Base-by-base conservation (phyloP, 2,329 filamentous ascomycete genomes). In the Cladosporium sp. region DNA sequence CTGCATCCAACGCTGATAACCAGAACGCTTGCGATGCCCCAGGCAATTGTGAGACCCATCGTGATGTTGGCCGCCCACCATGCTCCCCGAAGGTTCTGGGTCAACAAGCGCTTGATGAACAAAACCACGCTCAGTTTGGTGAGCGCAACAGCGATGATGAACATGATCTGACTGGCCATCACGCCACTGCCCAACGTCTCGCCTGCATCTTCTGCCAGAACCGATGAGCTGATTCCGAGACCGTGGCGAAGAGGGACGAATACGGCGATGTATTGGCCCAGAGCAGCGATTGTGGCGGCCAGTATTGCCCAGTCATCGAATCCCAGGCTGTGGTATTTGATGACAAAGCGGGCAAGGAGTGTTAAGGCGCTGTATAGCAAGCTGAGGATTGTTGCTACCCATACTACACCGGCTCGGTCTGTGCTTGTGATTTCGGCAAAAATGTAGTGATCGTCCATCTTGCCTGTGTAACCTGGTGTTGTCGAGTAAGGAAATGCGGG, bases 101-200 rank as follows among this genome's bases (percentile, higher is more conserved):
- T 59, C 47, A 65, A 62, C 13, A 66, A 53, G 7, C 63, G 57
- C 40, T 59, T 60, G 55, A 66, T 59, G 22, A 66, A 59, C 19
- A 58, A 55, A 9, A 64, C 55, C 43, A 66, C 60, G 16, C 61
- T 62, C 49, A 54, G 51, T 52, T 66, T 66, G 20, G 62, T 58
- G 25, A 62, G 50, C 12, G 53, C 56, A 15, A 63, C 42, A 7
- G 57, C 43, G 9, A 58, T 18, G 22, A 66, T 57, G 48, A 64
- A 58, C 20, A 65, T 51, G 13, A 62, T 54, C 32, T 60, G 54
- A 19, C 58, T 58, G 11, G 58, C 57, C 40, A 64, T 56, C 5
- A 61, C 59, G 4, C 57, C 51, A 33, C 57, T 16, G 12, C 53
- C 56, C 43, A 58, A 32, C 11, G 35, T 19, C 18, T 29, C 15